phyloP scores from a whole-genome alignment of 1,139 yeast genomes.

The Schwanniomyces etchellsii region DNA sequence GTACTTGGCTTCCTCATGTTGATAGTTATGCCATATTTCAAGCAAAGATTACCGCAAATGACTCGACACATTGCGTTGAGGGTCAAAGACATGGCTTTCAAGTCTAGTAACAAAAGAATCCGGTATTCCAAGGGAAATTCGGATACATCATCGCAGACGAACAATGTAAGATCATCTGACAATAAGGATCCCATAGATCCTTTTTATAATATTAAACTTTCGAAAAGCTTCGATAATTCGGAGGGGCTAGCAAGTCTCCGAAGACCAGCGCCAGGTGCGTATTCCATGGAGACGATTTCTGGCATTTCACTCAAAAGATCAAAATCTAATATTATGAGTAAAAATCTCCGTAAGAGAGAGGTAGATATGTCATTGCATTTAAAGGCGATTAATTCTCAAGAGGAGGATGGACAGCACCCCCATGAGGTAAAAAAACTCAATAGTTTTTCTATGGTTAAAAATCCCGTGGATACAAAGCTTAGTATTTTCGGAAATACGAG shows the following conservation, averaged over 20 bases:
- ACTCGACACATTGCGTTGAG: constrained; percentile 44
- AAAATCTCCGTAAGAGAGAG: constrained; percentile 38
- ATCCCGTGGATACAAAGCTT: background rate
- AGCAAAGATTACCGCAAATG: constrained; percentile 41
- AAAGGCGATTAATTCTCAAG: constrained; percentile 4
- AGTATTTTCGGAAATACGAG: constrained; percentile 26
- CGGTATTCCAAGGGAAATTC: too few species aligned
- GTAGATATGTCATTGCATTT: constrained; percentile 34
- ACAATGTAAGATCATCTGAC: constrained; percentile 8
- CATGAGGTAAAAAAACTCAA: too few species aligned
- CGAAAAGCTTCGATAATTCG: background rate
- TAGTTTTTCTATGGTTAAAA: too few species aligned
- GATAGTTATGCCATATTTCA: constrained; percentile 51
- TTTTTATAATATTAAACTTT: background rate
- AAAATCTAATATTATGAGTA: constrained; percentile 38
- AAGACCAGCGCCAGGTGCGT: background rate
- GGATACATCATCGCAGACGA: too few species aligned
- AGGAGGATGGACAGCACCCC: background rate
- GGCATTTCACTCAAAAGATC: constrained; percentile 31
- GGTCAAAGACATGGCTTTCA: constrained; percentile 44
- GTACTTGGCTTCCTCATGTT: constrained; percentile 48
- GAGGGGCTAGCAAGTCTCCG: background rate
- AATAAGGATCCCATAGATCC: background rate
- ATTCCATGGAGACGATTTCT: background rate
- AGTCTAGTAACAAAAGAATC: constrained; percentile 11